Base-by-base conservation (phyloP, 2,329 filamentous ascomycete genomes). In the Trichophyton simii region DNA sequence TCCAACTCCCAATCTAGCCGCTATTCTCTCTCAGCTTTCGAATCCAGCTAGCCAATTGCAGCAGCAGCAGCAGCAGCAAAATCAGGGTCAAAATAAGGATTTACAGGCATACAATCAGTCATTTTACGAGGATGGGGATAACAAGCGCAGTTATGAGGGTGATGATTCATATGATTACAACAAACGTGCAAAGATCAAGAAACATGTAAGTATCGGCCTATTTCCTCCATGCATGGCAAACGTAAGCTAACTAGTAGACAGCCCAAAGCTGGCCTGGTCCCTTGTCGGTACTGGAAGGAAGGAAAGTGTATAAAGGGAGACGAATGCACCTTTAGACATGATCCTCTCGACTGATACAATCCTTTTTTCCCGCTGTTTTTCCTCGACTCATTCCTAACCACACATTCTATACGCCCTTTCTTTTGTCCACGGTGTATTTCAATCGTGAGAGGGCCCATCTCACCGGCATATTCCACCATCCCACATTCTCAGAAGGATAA, bases 301-400 rank as follows among this genome's bases (percentile, higher is more conserved):
- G 80, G 80, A 11, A 78, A 77, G 66, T 82, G 81, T 67, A 72
- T 76, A 61, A 82, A 83, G 66, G 79, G 79, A 18, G 75, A 78
- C 22, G 72, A 77, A 46, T 81, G 79, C 69, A 80, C 78, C n/a
- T 80, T 75, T 67, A 71, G 76, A 61, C 78, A 80, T 61, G 77
- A 79, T 64, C 62, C 60, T 54, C 55, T 61, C 6, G 63, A 66
- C 31, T 65, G 50, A 34, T 8, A 13, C 28, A 13, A n/a, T 7
- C 3, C 28, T n/a, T 13, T 15, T 18, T 8, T 3, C 18, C 2
- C 25, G 18, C 18, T 54, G 3, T 7, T n/a, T 25, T 34, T 13
- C 34, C 3, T n/a, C n/a, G n/a, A 9, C 13, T 13, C 50, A n/a
- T 31, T 34, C 31, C 22, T 25, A 5, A 15, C 8, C 50, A 15